Conservation (phyloP, 257 asterid genomes). For the Penstemon barbatus region DNA sequence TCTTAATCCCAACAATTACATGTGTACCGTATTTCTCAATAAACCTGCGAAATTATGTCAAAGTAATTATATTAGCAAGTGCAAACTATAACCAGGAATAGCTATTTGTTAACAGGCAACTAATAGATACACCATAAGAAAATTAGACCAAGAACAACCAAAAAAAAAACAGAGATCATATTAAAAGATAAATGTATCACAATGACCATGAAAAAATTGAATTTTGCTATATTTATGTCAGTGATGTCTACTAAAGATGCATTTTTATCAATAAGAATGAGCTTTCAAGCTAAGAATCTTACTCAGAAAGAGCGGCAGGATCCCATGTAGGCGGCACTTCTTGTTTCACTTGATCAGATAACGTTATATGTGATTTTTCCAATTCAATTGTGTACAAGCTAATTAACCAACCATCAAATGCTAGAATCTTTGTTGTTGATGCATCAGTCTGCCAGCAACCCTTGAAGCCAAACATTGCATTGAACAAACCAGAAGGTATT, state of each 20-base stretch:
- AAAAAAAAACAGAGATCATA: background rate
- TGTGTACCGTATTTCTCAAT: conserved; percentile 95
- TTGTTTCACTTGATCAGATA: conserved; percentile 64
- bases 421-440: conserved; percentile 70
- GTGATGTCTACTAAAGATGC: background rate
- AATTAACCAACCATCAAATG: conserved; percentile 91
- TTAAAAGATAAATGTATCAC: background rate
- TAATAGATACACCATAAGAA: conserved; percentile 6
- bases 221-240: background rate
- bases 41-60: conserved; percentile 64
- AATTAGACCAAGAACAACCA: background rate
- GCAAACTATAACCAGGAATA: background rate
- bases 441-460: conserved; percentile 96
- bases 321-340: conserved; percentile 89
- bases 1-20: conserved; percentile 82
- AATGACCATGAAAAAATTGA: conserved; percentile 1
- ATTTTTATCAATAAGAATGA: conserved; percentile 16
- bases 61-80: background rate
- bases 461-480: conserved; percentile 79
- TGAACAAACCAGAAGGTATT: conserved; percentile 86
- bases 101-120: background rate
- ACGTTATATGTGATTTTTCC: conserved; percentile 61
- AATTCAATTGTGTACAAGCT: conserved; percentile 79
- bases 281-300: conserved; percentile 41
- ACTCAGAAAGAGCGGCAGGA: conserved; percentile 89